A percentile compares a stretch with the other conserved stretches of the same genome.
Evolutionary conservation across 2,329 filamentous ascomycete species (phyloP).

Genomic region (Epicoccum sorghinum): DNA sequence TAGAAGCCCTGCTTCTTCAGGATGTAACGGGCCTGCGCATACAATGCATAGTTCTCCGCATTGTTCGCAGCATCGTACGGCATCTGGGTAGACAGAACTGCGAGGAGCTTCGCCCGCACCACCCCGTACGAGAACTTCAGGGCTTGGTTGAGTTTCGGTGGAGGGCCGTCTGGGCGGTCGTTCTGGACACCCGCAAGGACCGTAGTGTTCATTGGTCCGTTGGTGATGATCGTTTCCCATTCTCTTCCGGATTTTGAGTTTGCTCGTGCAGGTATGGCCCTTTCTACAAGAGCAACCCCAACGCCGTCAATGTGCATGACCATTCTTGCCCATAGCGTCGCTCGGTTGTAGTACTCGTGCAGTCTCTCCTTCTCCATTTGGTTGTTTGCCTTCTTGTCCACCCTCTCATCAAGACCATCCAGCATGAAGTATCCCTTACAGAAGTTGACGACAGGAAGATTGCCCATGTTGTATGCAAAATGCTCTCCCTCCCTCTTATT

Average conservation of each 20-base stretch:
- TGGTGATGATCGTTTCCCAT: constrained; percentile 25
- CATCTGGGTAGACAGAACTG: constrained; percentile 38
- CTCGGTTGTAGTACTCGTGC: constrained; percentile 43
- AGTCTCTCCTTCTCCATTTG: constrained; percentile 31
- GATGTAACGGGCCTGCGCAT: constrained; percentile 41
- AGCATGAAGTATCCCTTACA: constrained; percentile 39
- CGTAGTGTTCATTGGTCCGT: constrained; percentile 41
- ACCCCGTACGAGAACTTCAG: constrained; percentile 44
- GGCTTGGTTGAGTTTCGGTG: constrained; percentile 26
- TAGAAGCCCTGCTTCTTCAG: constrained; percentile 37
- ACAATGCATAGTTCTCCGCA: constrained; percentile 44
- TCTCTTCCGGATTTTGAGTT: constrained; percentile 25
- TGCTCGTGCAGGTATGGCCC: constrained; percentile 18
- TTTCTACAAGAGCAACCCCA: constrained; percentile 35
- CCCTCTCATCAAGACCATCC: constrained; percentile 29
- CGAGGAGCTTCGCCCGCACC: constrained; percentile 40
- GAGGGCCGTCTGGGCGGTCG: constrained; percentile 27
- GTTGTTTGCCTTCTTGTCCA: constrained; percentile 32
- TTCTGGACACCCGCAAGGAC: constrained; percentile 41
- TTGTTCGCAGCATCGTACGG: constrained; percentile 43
- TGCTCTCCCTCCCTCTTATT: constrained; percentile 39
- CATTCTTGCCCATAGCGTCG: constrained; percentile 43
- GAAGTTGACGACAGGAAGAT: constrained; percentile 45
- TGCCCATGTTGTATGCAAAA: constrained; percentile 43
- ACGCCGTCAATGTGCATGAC: constrained; percentile 43